These are phyloP conservation scores for Trichoderma gracile DNA, from an alignment of 2,329 filamentous ascomycete genomes.

Conservation along the genomic window DNA sequence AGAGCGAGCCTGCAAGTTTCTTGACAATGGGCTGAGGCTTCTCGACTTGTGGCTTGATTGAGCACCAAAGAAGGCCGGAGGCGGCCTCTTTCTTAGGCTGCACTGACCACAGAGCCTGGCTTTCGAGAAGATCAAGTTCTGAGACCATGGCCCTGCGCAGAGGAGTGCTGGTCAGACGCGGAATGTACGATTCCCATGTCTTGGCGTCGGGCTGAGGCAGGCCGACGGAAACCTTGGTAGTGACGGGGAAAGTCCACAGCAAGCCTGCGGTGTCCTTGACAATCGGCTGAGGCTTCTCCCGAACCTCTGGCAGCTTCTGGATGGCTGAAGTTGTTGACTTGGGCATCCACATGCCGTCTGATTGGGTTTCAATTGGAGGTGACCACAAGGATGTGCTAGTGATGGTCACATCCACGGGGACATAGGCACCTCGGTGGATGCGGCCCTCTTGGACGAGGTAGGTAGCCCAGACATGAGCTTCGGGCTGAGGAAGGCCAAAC, in stretches of 20 bases:
- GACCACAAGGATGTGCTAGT: slow-evolving; percentile 20
- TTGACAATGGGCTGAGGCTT: neutral
- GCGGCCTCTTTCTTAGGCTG: neutral
- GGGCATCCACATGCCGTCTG: slow-evolving; percentile 3
- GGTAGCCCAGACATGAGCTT: neutral
- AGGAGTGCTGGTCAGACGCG: neutral
- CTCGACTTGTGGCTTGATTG: neutral
- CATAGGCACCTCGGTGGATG: too few species aligned
- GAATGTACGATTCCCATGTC: slow-evolving; percentile 8
- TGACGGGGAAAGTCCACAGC: neutral
- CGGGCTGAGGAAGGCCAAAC: slow-evolving; percentile 9
- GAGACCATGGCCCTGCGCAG: neutral
- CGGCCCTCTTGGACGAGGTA: too few species aligned
- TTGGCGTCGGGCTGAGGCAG: slow-evolving; percentile 7
- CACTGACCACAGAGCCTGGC: slow-evolving; percentile 9
- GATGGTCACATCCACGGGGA: neutral
- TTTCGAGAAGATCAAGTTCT: neutral
- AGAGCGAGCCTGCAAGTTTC: neutral
- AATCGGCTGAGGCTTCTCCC: too few species aligned
- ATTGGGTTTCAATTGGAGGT: neutral
- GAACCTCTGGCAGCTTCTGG: neutral
- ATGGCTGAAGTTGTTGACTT: neutral
- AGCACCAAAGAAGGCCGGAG: slow-evolving; percentile 4
- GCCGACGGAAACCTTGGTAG: neutral
- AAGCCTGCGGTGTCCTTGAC: neutral